A percentile compares a stretch with the other conserved stretches of the same genome.
These are phyloP conservation scores for Ceratobasidium sp. DNA, from an alignment of 1,284 basidiomycete species.

Conservation along the genomic window DNA sequence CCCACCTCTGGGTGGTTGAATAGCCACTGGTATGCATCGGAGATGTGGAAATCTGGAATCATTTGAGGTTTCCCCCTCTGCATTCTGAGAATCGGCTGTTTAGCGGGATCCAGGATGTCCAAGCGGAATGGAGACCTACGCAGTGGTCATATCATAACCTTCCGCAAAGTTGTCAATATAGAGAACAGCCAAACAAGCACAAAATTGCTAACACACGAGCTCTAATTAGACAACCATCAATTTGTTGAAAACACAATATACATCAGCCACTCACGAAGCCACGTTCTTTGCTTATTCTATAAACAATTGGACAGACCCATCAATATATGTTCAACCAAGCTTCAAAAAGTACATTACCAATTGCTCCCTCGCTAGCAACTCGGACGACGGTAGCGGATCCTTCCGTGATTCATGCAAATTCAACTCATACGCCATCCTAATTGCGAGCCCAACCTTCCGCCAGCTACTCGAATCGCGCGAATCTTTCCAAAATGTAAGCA, in stretches of 20 bases:
- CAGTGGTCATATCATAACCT: slow-evolving; percentile 32
- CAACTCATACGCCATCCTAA: slow-evolving; percentile 50
- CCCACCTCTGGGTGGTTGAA: slow-evolving; percentile 14
- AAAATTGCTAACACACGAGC: slow-evolving; percentile 19
- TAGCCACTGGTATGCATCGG: slow-evolving; percentile 12
- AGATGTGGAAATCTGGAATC: slow-evolving; percentile 15
- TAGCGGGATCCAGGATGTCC: not conserved
- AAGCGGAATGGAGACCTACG: not conserved
- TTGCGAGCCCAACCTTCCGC: slow-evolving; percentile 47
- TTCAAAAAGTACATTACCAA: slow-evolving; percentile 25
- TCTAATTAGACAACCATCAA: slow-evolving; percentile 2
- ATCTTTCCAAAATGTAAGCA: slow-evolving; percentile 53
- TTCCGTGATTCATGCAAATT: slow-evolving; percentile 45
- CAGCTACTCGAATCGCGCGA: slow-evolving; percentile 49
- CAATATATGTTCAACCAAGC: not conserved
- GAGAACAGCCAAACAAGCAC: not conserved
- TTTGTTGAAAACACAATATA: not conserved
- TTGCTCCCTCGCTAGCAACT: slow-evolving; percentile 44
- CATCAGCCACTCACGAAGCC: slow-evolving; percentile 43
- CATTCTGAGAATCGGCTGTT: not conserved
- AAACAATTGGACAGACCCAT: not conserved
- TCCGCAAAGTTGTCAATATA: not conserved
- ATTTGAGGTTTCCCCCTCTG: slow-evolving; percentile 30
- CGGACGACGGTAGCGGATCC: slow-evolving; percentile 46
- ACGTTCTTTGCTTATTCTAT: slow-evolving; percentile 43